Evolutionary conservation across 2,329 filamentous ascomycete genomes (phyloP).

Genomic region (Calonectria fujianensis): DNA sequence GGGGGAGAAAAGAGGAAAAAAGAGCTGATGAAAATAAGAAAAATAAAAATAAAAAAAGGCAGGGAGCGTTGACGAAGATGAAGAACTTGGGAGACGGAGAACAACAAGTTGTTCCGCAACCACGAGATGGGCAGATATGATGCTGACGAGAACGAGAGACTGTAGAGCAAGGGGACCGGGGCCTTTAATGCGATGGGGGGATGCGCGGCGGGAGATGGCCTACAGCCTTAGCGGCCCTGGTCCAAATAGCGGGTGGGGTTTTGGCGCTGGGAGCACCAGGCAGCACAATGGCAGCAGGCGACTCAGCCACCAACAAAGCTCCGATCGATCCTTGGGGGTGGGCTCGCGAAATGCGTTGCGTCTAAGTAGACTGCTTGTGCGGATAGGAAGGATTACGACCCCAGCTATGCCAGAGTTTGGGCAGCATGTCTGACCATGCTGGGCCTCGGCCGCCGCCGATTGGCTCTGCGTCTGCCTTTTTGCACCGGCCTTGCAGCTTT

Average conservation of each 20-base stretch:
- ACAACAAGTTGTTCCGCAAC: constrained; percentile 31
- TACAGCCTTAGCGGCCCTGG: constrained; percentile 13
- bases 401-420: neutral
- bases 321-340: constrained; percentile 6
- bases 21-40: constrained; percentile 17
- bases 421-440: constrained; percentile 5
- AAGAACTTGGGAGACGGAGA: constrained; percentile 31
- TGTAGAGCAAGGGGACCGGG: neutral
- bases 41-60: constrained; percentile 10
- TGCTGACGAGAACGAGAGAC: constrained; percentile 33
- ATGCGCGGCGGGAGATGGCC: neutral
- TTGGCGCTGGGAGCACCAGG: constrained; percentile 27
- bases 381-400: neutral
- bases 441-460: constrained; percentile 12
- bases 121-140: constrained; percentile 28
- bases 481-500: neutral
- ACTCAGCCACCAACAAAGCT: constrained; percentile 30
- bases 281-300: constrained; percentile 22
- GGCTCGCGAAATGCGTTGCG: neutral
- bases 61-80: constrained; percentile 35
- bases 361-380: neutral
- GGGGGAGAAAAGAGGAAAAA: constrained; percentile 3
- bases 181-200: constrained; percentile 33
- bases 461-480: neutral
- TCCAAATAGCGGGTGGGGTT: neutral